Percentiles rank a stretch among this genome's conserved stretches.
Conservation (phyloP, 129 eudicot genomes). For the Centella asiatica region DNA sequence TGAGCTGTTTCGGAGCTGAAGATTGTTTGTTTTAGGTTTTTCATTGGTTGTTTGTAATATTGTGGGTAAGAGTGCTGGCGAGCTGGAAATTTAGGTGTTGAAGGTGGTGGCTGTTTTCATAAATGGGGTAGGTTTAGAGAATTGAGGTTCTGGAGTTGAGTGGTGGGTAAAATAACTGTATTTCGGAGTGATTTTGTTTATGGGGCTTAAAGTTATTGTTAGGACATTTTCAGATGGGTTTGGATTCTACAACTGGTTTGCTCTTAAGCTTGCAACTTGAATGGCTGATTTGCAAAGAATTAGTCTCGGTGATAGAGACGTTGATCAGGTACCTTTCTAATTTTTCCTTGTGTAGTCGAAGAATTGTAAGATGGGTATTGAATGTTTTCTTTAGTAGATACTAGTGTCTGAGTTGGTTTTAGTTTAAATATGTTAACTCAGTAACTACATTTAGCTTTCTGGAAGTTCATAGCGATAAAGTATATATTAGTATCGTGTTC, state of each 20-base stretch:
- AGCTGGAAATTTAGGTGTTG: slow-evolving; percentile 5
- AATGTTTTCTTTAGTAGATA: not conserved
- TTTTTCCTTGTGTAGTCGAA: not conserved
- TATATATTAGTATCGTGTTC: no score
- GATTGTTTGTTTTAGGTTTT: not conserved
- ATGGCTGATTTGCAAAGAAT: slow-evolving; percentile 61
- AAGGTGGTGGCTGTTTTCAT: not conserved
- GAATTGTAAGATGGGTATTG: not conserved
- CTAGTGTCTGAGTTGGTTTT: not conserved
- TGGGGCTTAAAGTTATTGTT: slow-evolving; percentile 6
- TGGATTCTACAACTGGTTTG: slow-evolving; percentile 1
- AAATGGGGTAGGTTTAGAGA: slow-evolving; percentile 7
- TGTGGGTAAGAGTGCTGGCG: not conserved
- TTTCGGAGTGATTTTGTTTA: slow-evolving; percentile 2
- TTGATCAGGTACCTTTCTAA: slow-evolving; percentile 40
- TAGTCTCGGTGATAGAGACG: slow-evolving; percentile 47
- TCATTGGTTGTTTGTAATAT: not conserved
- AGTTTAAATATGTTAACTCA: no score
- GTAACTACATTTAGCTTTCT: not conserved
- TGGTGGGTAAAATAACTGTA: not conserved
- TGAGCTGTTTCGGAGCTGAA: slow-evolving; percentile 9
- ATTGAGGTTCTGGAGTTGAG: slow-evolving; percentile 1
- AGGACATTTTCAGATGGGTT: slow-evolving; percentile 9
- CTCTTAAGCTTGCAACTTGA: slow-evolving; percentile 39
- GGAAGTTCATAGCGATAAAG: not conserved